phyloP scores from a whole-genome alignment of 805 yeast genomes.

The Jamesozyma jinghongensis region DNA sequence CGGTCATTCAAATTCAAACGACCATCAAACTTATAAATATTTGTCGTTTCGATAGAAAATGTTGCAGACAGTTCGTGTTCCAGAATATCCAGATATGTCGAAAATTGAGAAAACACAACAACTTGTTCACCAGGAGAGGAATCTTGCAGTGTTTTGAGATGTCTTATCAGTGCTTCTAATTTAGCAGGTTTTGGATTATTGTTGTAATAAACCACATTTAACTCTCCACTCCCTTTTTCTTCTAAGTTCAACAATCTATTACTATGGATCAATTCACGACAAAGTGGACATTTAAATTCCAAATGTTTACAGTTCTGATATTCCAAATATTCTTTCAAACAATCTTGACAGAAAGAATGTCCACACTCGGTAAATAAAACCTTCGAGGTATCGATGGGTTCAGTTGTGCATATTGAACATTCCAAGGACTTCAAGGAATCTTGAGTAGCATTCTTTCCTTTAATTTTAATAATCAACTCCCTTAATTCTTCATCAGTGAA shows the following conservation, averaged over 20 bases:
- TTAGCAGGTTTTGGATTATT: slow-evolving; percentile 52
- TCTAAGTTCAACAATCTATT: slow-evolving; percentile 34
- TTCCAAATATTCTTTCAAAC: slow-evolving; percentile 65
- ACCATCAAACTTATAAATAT: slow-evolving; percentile 73
- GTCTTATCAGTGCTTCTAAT: slow-evolving; percentile 55
- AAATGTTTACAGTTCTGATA: slow-evolving; percentile 46
- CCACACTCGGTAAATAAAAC: slow-evolving; percentile 61
- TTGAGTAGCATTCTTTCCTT: slow-evolving; percentile 23
- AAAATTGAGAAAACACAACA: slow-evolving; percentile 87
- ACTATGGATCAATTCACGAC: slow-evolving; percentile 49
- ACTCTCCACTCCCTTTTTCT: slow-evolving; percentile 17
- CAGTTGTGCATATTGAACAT: slow-evolving; percentile 77
- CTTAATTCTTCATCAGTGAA: slow-evolving; percentile 6
- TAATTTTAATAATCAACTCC: slow-evolving; percentile 2
- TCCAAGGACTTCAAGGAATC: slow-evolving; percentile 41
- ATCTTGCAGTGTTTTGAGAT: slow-evolving; percentile 44
- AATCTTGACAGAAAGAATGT: slow-evolving; percentile 67
- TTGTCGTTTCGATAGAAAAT: slow-evolving; percentile 26
- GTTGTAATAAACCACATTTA: slow-evolving; percentile 18
- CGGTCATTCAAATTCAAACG: slow-evolving; percentile 59
- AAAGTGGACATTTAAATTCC: slow-evolving; percentile 61
- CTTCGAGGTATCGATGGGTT: slow-evolving; percentile 47
- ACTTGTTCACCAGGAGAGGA: slow-evolving; percentile 60
- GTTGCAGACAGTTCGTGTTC: slow-evolving; percentile 50
- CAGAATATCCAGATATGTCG: slow-evolving; percentile 69